phyloP scores from a whole-genome alignment of 2,329 filamentous ascomycete genomes.

The Aspergillus spinulosporus region DNA sequence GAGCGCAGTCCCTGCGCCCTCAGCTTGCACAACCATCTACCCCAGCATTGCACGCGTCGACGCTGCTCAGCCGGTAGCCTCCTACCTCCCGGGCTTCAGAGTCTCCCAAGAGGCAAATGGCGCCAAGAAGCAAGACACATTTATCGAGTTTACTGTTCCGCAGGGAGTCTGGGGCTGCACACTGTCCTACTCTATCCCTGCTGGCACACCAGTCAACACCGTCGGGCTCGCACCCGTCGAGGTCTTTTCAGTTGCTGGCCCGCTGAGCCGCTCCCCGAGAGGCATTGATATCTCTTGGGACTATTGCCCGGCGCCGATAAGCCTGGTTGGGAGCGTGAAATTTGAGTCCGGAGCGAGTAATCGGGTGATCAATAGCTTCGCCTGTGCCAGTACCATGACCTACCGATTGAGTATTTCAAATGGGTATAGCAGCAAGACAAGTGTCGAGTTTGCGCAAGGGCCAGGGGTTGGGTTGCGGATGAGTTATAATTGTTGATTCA shows the following conservation, averaged over 20 bases:
- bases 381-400: conserved; percentile 7
- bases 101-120: conserved; percentile 8
- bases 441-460: conserved; percentile 12
- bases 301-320: conserved; percentile 11
- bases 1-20: conserved; percentile 1
- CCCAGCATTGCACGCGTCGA: conserved; percentile 13
- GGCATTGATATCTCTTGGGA: conserved; percentile 16
- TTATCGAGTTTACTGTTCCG: conserved; percentile 14
- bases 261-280: conserved; percentile 6
- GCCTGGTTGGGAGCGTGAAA: conserved; percentile 7
- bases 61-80: conserved; percentile 4
- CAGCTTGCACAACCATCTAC: conserved; percentile 10
- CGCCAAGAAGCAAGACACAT: conserved; percentile 12
- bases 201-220: not conserved
- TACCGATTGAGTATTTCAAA: conserved; percentile 14
- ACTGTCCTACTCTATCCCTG: conserved; percentile 14
- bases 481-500: conserved; percentile 13
- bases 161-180: conserved; percentile 14
- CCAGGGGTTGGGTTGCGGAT: conserved; percentile 7
- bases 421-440: not conserved
- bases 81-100: conserved; percentile 14
- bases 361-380: conserved; percentile 14
- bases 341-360: conserved; percentile 3
- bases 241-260: conserved; percentile 8
- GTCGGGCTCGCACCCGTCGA: conserved; percentile 10